Evolutionary conservation across 352 stramenopile genomes (phyloP).

Genomic region (Phytopythium aichiense): DNA sequence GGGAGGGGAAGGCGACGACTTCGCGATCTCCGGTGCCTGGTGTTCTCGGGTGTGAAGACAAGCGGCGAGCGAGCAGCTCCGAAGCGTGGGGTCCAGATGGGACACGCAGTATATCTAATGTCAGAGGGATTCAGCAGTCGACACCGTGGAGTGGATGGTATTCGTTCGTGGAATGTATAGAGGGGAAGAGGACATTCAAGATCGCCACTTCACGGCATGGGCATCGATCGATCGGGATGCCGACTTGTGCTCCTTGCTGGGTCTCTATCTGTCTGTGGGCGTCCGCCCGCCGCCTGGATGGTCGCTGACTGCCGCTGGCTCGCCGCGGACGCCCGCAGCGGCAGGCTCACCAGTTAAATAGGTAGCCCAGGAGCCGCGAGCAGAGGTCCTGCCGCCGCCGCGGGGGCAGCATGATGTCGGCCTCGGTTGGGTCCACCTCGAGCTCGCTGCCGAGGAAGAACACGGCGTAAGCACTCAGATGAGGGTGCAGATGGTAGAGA

Average conservation of each 20-base stretch:
- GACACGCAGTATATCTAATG: not conserved
- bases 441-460: conserved; percentile 27
- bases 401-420: conserved; percentile 80
- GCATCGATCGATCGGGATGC: no score
- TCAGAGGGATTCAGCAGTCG: not conserved
- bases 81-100: not conserved
- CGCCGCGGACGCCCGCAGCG: not conserved
- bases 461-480: no score
- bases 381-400: conserved; percentile 70
- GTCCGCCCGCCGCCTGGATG: no score
- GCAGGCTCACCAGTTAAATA: conserved; percentile 77
- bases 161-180: not conserved
- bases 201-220: no score
- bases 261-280: not conserved
- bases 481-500: not conserved
- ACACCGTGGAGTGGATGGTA: not conserved
- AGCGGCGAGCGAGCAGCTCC: not conserved
- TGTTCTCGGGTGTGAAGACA: not conserved
- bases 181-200: no score
- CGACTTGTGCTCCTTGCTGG: not conserved
- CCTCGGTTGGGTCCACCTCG: conserved; percentile 71
- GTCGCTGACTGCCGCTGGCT: no score
- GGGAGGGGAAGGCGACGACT: not conserved
- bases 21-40: not conserved
- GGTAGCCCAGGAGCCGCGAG: conserved; percentile 72